Base-by-base conservation (phyloP, 2,329 filamentous ascomycete genomes). In the Microsporum ferrugineum region DNA sequence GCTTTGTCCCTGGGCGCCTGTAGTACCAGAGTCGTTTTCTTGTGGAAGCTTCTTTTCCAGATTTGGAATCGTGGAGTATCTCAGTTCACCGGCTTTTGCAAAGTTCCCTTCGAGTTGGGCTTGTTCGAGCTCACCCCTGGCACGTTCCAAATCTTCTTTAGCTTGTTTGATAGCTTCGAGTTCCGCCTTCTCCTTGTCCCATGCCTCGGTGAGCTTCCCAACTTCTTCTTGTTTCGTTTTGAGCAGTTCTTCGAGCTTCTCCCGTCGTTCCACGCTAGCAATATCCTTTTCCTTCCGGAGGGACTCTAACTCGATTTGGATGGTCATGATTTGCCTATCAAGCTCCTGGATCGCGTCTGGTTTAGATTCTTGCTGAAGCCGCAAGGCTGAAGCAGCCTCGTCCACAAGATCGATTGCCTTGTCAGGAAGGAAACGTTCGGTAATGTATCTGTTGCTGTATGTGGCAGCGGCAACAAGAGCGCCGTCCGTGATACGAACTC, bases 401-500 rank as follows among this genome's bases (percentile, higher is more conserved):
- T 97, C 94, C 73, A 99, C 94, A 14, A 97, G 76, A 72, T 97
- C 94, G 65, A 99, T 97, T 2, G 94, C 94, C 73, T 97, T 97
- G 75, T 99, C 94, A 0, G 94, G 94, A 0, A 97, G 79, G 74
- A 96, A 97, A 1, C 94, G 87, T 70, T 97, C 92, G 12, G 91
- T 96, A 67, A 99, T 94, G 73, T 97, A 99, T 58, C 94, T 88
- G 70, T 97, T 97, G 64, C 89, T 94, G 71, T 95, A 88, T 0
- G 89, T 88, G 1, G 92, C 91, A 1, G 94, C 92, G 1, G 94
- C 91, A 12, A 99, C 92, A 8, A 97, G 78, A 5, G 94, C 91
- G 1, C 88, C 87, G 68, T 97, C 94, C 0, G 90, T 95, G 66
- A 99, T 97, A 60, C 91, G 83, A 0, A 97, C 92, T 75, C 94